These are phyloP conservation scores for Cucurbita pepo DNA, from an alignment of 306 rosid species.

Conservation along the genomic window DNA sequence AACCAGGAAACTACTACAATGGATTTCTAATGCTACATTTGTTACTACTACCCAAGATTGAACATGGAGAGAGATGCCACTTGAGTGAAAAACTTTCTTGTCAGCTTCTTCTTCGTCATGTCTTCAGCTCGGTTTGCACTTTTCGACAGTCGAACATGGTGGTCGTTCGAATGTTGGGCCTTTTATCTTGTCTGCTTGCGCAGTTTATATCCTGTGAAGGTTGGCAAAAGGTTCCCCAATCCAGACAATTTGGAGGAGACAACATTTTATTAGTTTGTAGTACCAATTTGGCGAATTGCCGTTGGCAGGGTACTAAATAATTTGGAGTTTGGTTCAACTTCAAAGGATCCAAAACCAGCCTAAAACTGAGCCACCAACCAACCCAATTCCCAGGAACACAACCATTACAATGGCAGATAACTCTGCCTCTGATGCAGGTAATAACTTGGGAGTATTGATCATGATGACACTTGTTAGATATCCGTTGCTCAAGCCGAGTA, in stretches of 20 bases:
- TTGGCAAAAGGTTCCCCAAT: not conserved
- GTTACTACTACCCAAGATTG: not conserved
- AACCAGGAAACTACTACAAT: not conserved
- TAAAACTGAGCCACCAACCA: slow-evolving; percentile 71
- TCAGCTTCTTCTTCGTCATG: not conserved
- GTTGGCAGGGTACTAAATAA: not conserved
- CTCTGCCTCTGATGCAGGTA: slow-evolving; percentile 49
- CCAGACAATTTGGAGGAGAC: not conserved
- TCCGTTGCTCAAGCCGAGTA: slow-evolving; percentile 76
- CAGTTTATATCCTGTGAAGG: not conserved
- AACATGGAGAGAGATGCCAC: slow-evolving; percentile 4
- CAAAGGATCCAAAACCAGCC: slow-evolving; percentile 84
- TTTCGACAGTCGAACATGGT: not conserved
- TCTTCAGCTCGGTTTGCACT: not conserved
- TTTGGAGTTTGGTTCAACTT: slow-evolving; percentile 6
- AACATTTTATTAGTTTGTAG: not conserved
- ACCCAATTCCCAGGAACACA: slow-evolving; percentile 64
- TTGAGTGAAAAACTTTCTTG: slow-evolving; percentile 2
- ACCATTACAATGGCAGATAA: slow-evolving; percentile 69
- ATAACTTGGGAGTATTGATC: slow-evolving; percentile 60
- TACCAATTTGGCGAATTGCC: not conserved
- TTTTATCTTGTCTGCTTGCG: not conserved
- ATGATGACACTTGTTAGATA: slow-evolving; percentile 71
- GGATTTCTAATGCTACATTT: not conserved
- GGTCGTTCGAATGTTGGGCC: not conserved